Evolutionary conservation across 2,329 filamentous ascomycete genomes (phyloP).

Genomic region (Talaromyces verruculosus): DNA sequence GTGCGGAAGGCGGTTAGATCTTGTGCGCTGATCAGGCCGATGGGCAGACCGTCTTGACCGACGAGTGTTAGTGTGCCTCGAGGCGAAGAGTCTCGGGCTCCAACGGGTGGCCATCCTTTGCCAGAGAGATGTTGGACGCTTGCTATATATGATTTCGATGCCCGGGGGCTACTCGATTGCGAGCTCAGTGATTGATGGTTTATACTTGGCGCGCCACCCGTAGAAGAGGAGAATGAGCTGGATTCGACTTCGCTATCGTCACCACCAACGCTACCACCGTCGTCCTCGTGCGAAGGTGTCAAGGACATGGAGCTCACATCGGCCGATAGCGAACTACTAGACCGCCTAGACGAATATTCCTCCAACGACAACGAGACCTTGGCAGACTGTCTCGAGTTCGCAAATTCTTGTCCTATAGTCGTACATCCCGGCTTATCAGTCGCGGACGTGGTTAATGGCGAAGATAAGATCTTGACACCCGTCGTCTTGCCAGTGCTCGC

Average conservation of each 20-base stretch:
- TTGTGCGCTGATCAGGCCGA: constrained; percentile 65
- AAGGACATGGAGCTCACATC: constrained; percentile 20
- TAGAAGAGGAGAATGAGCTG: constrained; percentile 24
- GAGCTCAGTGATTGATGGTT: constrained; percentile 29
- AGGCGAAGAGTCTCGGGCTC: constrained; percentile 48
- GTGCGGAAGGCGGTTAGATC: constrained; percentile 70
- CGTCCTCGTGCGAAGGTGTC: constrained; percentile 1
- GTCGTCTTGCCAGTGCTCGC: constrained; percentile 60
- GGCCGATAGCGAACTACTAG: constrained; percentile 20
- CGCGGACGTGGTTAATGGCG: constrained; percentile 33
- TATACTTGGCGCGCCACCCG: constrained; percentile 28
- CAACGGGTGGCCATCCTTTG: constrained; percentile 34
- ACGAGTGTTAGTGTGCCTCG: constrained; percentile 61
- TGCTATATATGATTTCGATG: constrained; percentile 20
- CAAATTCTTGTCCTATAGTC: constrained; percentile 17
- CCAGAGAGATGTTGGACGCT: constrained; percentile 33
- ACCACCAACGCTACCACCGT: constrained; percentile 5
- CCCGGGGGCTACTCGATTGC: constrained; percentile 32
- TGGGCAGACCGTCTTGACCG: constrained; percentile 57
- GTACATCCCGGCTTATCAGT: constrained; percentile 14
- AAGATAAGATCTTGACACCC: constrained; percentile 65
- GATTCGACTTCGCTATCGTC: constrained; percentile 13
- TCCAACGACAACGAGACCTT: constrained; percentile 19
- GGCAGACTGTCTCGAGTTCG: constrained; percentile 13
- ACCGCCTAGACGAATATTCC: constrained; percentile 17